phyloP scores from a whole-genome alignment of 805 yeast genomes.

The Citeromyces matritensis region DNA sequence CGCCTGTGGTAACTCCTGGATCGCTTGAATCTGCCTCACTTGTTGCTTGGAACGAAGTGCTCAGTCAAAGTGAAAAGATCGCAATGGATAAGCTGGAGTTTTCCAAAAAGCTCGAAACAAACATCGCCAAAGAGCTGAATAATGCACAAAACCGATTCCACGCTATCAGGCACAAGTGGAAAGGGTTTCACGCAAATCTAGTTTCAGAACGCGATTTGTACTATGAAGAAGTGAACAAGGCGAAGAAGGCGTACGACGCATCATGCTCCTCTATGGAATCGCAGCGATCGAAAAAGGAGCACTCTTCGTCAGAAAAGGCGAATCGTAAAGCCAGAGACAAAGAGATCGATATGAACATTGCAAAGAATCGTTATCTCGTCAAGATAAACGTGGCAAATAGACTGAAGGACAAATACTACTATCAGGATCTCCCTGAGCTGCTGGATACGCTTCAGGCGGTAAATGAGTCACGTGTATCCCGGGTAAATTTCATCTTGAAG shows the following conservation, averaged over 20 bases:
- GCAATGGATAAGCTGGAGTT: slow-evolving; percentile 52
- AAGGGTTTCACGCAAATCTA: slow-evolving; percentile 43
- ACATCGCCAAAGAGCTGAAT: slow-evolving; percentile 45
- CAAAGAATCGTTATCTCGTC: slow-evolving; percentile 75
- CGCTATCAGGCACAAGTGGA: slow-evolving; percentile 37
- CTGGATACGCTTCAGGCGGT: slow-evolving; percentile 75
- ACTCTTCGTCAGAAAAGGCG: slow-evolving; percentile 29
- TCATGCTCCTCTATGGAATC: slow-evolving; percentile 69
- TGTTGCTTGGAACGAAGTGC: slow-evolving; percentile 82
- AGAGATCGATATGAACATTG: slow-evolving; percentile 69
- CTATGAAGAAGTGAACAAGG: slow-evolving; percentile 42
- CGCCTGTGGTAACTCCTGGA: slow-evolving; percentile 88
- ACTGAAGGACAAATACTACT: slow-evolving; percentile 80
- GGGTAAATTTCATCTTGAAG: slow-evolving; percentile 54
- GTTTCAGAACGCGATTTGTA: slow-evolving; percentile 26
- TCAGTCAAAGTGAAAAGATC: slow-evolving; percentile 69
- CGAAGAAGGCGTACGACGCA: slow-evolving; percentile 68
- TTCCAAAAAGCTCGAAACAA: slow-evolving; percentile 40
- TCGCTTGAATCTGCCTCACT: slow-evolving; percentile 78
- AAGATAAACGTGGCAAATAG: slow-evolving; percentile 78
- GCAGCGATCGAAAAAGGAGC: slow-evolving; percentile 63
- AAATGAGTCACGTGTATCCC: slow-evolving; percentile 62
- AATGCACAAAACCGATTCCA: slow-evolving; percentile 38
- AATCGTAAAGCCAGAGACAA: slow-evolving; percentile 42
- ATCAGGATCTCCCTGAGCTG: slow-evolving; percentile 86